Evolutionary conservation across 331 rosid genomes (phyloP).

Genomic region (Telfairia occidentalis): DNA sequence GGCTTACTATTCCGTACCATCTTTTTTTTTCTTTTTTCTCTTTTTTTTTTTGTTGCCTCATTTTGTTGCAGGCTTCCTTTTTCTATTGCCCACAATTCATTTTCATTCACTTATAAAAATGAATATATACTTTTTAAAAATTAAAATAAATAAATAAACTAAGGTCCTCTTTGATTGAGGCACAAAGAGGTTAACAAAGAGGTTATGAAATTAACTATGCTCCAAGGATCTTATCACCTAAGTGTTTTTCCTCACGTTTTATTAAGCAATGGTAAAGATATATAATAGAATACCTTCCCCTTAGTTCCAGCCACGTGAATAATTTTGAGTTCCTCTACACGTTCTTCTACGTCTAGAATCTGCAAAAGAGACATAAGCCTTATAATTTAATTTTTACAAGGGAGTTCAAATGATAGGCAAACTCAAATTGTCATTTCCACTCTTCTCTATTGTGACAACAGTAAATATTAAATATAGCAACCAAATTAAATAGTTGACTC

Average conservation of each 20-base stretch:
- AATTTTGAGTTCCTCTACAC: conserved; percentile 43
- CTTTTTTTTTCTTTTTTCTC: not conserved
- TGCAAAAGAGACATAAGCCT: conserved; percentile 21
- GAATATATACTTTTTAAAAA: not conserved
- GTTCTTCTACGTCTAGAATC: conserved; percentile 57
- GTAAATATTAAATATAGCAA: not conserved
- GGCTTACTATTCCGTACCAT: not conserved
- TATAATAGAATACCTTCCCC: conserved; percentile 49
- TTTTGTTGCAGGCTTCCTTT: not conserved
- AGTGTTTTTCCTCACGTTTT: not conserved
- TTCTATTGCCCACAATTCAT: not conserved
- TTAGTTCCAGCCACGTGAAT: conserved; percentile 80
- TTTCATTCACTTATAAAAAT: not conserved
- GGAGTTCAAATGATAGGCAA: not conserved
- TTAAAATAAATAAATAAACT: not conserved
- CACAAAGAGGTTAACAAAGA: not conserved
- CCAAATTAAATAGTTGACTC: not conserved
- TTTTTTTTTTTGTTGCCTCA: not conserved
- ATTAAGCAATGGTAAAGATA: not conserved
- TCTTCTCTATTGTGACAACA: not conserved
- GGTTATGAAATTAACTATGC: not conserved
- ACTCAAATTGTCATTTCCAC: not conserved
- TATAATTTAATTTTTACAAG: not conserved
- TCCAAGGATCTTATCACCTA: conserved; percentile 1
- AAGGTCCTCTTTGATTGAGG: not conserved